phyloP scores from a whole-genome alignment of 495 filamentous ascomycete species.

The Aspergillus campestris region DNA sequence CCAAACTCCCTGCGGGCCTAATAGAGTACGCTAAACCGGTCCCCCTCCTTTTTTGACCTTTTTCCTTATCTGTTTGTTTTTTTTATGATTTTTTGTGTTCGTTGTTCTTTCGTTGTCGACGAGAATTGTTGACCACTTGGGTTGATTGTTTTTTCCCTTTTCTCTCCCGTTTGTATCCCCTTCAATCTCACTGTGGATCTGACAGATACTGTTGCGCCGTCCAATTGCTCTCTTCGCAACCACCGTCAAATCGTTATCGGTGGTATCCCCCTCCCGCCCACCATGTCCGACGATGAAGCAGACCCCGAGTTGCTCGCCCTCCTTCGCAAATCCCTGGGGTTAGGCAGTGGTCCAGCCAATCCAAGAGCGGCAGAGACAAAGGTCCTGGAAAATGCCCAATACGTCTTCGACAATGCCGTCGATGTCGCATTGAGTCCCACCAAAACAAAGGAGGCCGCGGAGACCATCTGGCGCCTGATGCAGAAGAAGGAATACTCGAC shows the following conservation, averaged over 20 bases:
- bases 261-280: slow-evolving; percentile 2
- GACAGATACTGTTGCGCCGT: too few species aligned
- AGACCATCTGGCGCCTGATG: slow-evolving; percentile 70
- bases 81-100: background rate
- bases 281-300: slow-evolving; percentile 82
- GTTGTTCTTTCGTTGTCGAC: too few species aligned
- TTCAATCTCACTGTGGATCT: background rate
- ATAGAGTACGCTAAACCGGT: too few species aligned
- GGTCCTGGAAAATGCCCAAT: slow-evolving; percentile 74
- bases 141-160: slow-evolving; percentile 1
- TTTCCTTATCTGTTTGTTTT: background rate
- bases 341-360: slow-evolving; percentile 45
- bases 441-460: slow-evolving; percentile 71
- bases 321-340: slow-evolving; percentile 68
- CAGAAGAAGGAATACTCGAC: slow-evolving; percentile 75
- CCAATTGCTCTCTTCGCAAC: too few species aligned
- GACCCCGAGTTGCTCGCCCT: slow-evolving; percentile 84
- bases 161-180: slow-evolving; percentile 1
- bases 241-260: background rate
- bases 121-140: background rate
- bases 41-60: slow-evolving; percentile 1
- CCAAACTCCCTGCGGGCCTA: too few species aligned
- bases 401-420: slow-evolving; percentile 85
- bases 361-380: slow-evolving; percentile 56
- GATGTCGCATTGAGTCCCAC: slow-evolving; percentile 80